Conservation (phyloP, 2,329 filamentous ascomycete species). For the Septoria petroselini region DNA sequence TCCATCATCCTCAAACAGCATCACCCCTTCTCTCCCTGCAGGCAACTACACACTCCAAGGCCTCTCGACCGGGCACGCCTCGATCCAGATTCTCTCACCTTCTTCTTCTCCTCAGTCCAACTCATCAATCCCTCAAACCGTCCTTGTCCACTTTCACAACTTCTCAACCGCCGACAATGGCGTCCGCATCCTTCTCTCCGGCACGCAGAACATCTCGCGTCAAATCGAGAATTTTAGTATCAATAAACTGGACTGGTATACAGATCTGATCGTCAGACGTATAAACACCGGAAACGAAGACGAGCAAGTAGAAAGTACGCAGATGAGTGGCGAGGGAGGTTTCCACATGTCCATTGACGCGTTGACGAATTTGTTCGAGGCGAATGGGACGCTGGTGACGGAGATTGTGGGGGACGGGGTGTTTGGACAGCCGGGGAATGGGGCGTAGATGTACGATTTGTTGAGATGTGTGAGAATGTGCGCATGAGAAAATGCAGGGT, state of each 20-base stretch:
- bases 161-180: conserved; percentile 16
- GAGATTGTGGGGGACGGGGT: conserved; percentile 39
- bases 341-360: conserved; percentile 42
- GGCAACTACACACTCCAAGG: conserved; percentile 14
- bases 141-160: conserved; percentile 7
- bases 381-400: conserved; percentile 44
- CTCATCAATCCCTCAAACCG: neutral
- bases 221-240: conserved; percentile 12
- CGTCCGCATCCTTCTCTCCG: neutral
- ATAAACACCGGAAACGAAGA: conserved; percentile 1
- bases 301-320: conserved; percentile 3
- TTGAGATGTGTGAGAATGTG: too few relatives aligned
- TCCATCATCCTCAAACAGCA: neutral
- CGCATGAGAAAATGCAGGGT: too few relatives aligned
- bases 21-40: neutral
- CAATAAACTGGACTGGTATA: conserved; percentile 16
- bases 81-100: conserved; percentile 2
- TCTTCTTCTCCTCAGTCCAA: too few relatives aligned
- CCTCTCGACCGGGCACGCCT: conserved; percentile 2
- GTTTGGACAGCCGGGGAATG: conserved; percentile 43
- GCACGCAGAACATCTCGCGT: conserved; percentile 15
- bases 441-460: too few relatives aligned
- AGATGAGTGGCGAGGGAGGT: conserved; percentile 14
- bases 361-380: conserved; percentile 42
- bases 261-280: too few relatives aligned